Base-by-base conservation (phyloP, 345 rosid genomes). In the Acer negundo region DNA sequence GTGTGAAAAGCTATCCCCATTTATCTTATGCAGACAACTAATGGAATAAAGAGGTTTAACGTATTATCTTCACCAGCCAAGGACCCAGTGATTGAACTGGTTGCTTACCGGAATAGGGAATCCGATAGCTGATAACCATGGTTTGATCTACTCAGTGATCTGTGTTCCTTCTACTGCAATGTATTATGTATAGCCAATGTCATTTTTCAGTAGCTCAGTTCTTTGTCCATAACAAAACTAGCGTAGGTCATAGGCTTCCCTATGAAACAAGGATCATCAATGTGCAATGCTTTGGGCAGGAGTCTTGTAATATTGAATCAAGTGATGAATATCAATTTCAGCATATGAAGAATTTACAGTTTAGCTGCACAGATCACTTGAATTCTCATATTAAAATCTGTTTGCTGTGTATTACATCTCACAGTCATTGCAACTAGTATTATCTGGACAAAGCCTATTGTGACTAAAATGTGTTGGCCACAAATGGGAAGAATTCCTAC, bases 1-100 rank as follows among this genome's bases (percentile, higher is more conserved):
- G 56, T 38, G 31, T 85, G 81, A 77, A 20, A 44, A 62, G 35
- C 35, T 15, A n/a, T 65, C 66, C 49, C 38, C 73, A 67, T 19
- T 35, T 4, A 70, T 19, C 55, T 68, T n/a, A 46, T 68, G 76
- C 75, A 66, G 62, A 70, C 42, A 58, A 74, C 69, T 24, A 64
- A 70, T 20, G 59, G 31, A 64, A 62, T 53, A 56, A 42, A 6
- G 64, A 56, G 62, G 38, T 35, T 35, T 35, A 35, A 74, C 28
- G 12, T 15, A 6, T 1, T 24, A 13, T 47, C 72, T 22, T 65
- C 7, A 35, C 7, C n/a, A 74, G 51, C 47, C 53, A 58, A 17
- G 23, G 67, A 31, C 7, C 11, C 68, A 66, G 19, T 15, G 67
- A n/a, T 56, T n/a, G 42, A 71, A 40, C 11, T 38, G 72, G 71